Conservation (phyloP, 768 basidiomycete genomes). For the Porphyrellus cyaneotinctus region DNA sequence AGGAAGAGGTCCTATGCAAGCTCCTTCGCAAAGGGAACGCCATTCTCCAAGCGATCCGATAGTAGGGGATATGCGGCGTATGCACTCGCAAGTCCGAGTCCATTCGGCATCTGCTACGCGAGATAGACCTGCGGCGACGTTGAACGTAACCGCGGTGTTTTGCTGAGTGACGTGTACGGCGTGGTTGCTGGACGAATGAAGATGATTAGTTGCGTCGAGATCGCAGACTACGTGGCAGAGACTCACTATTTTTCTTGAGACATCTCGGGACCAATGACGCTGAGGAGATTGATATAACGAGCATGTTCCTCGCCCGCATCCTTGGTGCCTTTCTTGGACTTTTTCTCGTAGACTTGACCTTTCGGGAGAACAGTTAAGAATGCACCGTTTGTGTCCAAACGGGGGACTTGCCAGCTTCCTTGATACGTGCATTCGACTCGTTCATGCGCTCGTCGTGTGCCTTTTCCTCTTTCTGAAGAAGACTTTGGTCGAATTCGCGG, state of each 20-base stretch:
- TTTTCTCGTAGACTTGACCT: conserved; percentile 78
- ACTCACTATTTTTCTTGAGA: conserved; percentile 77
- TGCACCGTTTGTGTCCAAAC: background rate
- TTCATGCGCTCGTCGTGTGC: conserved; percentile 67
- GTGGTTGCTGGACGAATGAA: conserved; percentile 51
- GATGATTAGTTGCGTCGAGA: background rate
- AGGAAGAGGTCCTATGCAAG: conserved; percentile 51
- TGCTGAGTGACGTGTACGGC: conserved; percentile 56
- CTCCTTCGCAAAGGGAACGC: conserved; percentile 71
- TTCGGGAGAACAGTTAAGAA: conserved; percentile 5
- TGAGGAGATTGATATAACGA: conserved; percentile 71
- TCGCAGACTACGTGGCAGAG: background rate
- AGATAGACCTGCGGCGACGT: conserved; percentile 59
- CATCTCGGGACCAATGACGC: conserved; percentile 69
- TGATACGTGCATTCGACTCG: conserved; percentile 66
- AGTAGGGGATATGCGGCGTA: conserved; percentile 60
- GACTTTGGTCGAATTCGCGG: background rate
- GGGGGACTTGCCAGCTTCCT: conserved; percentile 57
- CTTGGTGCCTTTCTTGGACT: conserved; percentile 64
- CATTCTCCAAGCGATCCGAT: conserved; percentile 72
- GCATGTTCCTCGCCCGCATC: conserved; percentile 73
- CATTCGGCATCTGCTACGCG: conserved; percentile 80
- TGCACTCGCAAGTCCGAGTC: conserved; percentile 65
- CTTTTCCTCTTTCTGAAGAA: conserved; percentile 73
- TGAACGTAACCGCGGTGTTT: conserved; percentile 54